Base-by-base conservation (phyloP, 2,329 filamentous ascomycete species). In the Rhinocladiella similis region DNA sequence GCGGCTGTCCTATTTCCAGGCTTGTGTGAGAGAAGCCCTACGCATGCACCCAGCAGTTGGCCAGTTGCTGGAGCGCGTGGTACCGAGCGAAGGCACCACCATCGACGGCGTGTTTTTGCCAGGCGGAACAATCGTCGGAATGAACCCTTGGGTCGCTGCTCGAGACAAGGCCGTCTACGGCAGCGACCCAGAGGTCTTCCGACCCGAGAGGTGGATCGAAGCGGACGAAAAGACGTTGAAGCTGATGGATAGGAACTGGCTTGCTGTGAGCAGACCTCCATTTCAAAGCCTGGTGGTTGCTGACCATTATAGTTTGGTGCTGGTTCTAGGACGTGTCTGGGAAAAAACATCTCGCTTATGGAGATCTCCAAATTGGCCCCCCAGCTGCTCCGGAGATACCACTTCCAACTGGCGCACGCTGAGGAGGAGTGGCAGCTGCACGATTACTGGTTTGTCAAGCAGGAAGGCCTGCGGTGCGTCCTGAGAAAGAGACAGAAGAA, bases 91-190 rank as follows among this genome's bases (percentile, higher is more conserved):
- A 29, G 25, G 20, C 4, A 13, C 12, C 19, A 29, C 18, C 14
- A 16, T 14, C 43, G 3, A 5, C 9, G 10, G 9, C 5, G 10
- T 29, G 4, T 7, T 9, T 13, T 16, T 16, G 2, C 3, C 6
- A 9, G 43, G 1, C 20, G n/a, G 19, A 5, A 19, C 87, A 0
- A 85, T 88, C 55, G 86, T 90, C 0, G 88, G 88, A 3, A 88
- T 84, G 67, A 89, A 83, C 48, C 82, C 88, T 0, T 91, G 87
- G 87, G 82, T 90, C 14, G 75, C 91, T 22, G 88, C 91, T 65
- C 80, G 85, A 1, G 79, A 84, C 2, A 76, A 78, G 2, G 82
- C 85, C 50, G 76, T 91, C 19, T 92, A 89, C 65, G 88, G 88
- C 2, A 69, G 76, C 0, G 85, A 91, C 59, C 83, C 83, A 0